Evolutionary conservation across 2,329 filamentous ascomycete species (phyloP), one percentile per base, ranked within the genome.

Genomic region (Monosporascus sp.): DNA sequence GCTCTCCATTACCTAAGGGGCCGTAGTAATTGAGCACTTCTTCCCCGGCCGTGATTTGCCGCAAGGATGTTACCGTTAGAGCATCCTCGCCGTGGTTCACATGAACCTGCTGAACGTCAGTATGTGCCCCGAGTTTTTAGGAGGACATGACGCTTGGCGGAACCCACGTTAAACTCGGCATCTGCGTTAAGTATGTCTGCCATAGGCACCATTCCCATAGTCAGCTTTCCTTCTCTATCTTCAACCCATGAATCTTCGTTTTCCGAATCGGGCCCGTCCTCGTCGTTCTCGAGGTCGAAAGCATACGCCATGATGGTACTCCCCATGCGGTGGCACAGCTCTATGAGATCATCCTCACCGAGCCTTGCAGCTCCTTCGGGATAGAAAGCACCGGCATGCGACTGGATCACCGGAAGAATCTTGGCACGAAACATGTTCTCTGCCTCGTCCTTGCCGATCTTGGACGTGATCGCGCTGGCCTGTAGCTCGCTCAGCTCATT

Each of bases 1-100:
- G 76, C 65, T 97, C 91, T 1, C 88, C 87, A 55, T 89, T 88
- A 9, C 91, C 88, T 3, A 95, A 81, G 6, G 91, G 85, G 0
- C 92, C 92, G 61, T 96, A 96, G 71, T 96, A 92, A 68, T 96
- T 96, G 66, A 92, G 83, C 19, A 96, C 83, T 69, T 96, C 88
- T 52, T 90, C 82, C 6, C 88, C 88, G 0, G 81, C 79, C 24
- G 71, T 72, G 63, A 96, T 91, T 1, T 81, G 72, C 44, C 85
- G 82, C 54, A 92, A 76, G 0, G 88, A 78, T 24, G 85, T 87
- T 69, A 94, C 93, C 3, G 85, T 84, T 8, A 96, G 76, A 11
- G 70, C 71, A 14, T 77, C 70, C 36, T 80, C 76, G 40, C 71
- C 75, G 52, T 83, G 80, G 60, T 81, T 80, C 47, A 82, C 77